These are phyloP conservation scores for Lepidium sativum DNA, from an alignment of 345 rosid species.

Conservation along the genomic window DNA sequence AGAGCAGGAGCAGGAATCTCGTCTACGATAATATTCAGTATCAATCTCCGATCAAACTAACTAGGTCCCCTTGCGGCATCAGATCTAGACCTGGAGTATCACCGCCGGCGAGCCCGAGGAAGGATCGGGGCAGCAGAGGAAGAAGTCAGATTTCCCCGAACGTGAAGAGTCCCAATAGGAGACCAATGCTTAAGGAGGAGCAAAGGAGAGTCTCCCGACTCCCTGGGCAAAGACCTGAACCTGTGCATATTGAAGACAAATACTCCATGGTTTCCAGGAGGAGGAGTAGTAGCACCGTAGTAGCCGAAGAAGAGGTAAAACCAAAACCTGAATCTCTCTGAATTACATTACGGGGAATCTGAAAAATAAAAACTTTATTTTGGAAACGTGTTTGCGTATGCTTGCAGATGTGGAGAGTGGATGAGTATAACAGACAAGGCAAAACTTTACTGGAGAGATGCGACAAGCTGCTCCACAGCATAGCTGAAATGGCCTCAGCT, in stretches of 20 bases:
- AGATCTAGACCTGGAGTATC: slow-evolving; percentile 29
- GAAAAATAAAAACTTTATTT: too few relatives aligned
- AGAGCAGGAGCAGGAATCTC: slow-evolving; percentile 27
- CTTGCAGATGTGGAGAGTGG: slow-evolving; percentile 45
- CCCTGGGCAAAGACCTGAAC: slow-evolving; percentile 23
- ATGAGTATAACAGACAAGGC: slow-evolving; percentile 51
- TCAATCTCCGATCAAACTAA: slow-evolving; percentile 35
- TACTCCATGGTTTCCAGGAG: slow-evolving; percentile 10
- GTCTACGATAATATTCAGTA: slow-evolving; percentile 29
- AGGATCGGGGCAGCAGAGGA: slow-evolving; percentile 33
- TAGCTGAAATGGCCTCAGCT: slow-evolving; percentile 55
- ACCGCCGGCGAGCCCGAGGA: slow-evolving; percentile 36
- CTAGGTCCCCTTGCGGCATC: slow-evolving; percentile 22
- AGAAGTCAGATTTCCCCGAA: slow-evolving; percentile 22
- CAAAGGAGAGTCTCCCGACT: slow-evolving; percentile 44
- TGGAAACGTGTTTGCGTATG: too few relatives aligned
- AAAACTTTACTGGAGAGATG: slow-evolving; percentile 70
- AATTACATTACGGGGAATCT: background rate
- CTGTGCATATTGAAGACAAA: slow-evolving; percentile 40
- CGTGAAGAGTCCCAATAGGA: slow-evolving; percentile 43
- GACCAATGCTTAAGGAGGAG: slow-evolving; percentile 34
- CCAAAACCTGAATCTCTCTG: background rate
- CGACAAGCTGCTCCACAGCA: slow-evolving; percentile 77
- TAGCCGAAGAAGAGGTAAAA: slow-evolving; percentile 51
- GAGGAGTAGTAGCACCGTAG: too few relatives aligned